These are phyloP conservation scores for Lolium multiflorum DNA, from an alignment of 176 grass and related monocot genomes.

Conservation along the genomic window DNA sequence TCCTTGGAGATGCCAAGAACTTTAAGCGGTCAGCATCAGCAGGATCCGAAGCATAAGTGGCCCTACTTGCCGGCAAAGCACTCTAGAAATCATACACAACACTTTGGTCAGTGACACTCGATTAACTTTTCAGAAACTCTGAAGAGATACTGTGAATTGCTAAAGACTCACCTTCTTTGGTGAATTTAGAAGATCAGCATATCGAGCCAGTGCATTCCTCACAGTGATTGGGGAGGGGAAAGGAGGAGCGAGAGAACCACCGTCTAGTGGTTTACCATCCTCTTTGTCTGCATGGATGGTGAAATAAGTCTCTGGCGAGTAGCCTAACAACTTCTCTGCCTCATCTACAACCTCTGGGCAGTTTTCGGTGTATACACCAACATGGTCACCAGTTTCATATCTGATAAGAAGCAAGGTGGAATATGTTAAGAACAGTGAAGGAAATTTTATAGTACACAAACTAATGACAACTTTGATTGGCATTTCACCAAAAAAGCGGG, in stretches of 20 bases:
- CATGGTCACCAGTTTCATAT: conserved; percentile 95
- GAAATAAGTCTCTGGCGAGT: conserved; percentile 76
- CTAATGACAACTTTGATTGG: not conserved
- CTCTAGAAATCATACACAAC: conserved; percentile 49
- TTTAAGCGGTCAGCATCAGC: conserved; percentile 71
- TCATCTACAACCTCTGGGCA: conserved; percentile 72
- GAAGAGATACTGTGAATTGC: conserved; percentile 19
- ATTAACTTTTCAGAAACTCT: not conserved
- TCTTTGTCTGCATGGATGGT: conserved; percentile 85
- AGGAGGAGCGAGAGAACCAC: conserved; percentile 76
- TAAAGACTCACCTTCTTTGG: conserved; percentile 79
- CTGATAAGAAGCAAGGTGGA: conserved; percentile 49
- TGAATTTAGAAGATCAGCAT: conserved; percentile 96
- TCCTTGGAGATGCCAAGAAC: conserved; percentile 88
- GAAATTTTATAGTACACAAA: not conserved
- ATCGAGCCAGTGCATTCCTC: conserved; percentile 80
- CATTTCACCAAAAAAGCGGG: not conserved
- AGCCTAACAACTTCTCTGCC: conserved; percentile 81
- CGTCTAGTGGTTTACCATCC: conserved; percentile 78
- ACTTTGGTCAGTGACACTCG: conserved; percentile 9
- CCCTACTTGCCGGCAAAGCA: too few species aligned
- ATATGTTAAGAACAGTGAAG: conserved; percentile 29
- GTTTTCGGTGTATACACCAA: conserved; percentile 89
- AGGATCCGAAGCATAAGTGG: conserved; percentile 76
- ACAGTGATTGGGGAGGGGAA: conserved; percentile 78